Evolutionary conservation across 352 stramenopile species (phyloP).

Genomic region (Phytophthora capsici): DNA sequence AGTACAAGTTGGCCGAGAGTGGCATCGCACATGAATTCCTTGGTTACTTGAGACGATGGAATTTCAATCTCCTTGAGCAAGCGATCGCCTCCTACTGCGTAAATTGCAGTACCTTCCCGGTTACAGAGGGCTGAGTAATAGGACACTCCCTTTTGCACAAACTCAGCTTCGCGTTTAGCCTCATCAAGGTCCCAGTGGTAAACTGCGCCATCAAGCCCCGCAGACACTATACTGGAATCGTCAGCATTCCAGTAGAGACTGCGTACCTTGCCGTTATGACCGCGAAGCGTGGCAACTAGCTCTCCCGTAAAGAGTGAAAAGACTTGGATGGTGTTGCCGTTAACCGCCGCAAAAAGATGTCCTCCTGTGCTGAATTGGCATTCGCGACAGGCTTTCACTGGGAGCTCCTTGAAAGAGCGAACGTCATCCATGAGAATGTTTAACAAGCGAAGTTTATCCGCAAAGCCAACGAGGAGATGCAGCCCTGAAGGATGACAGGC

Average conservation of each 20-base stretch:
- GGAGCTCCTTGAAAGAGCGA: constrained; percentile 82
- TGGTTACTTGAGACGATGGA: constrained; percentile 72
- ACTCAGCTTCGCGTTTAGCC: constrained; percentile 91
- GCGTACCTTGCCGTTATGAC: constrained; percentile 94
- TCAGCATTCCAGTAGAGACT: constrained; percentile 89
- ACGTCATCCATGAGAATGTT: constrained; percentile 95
- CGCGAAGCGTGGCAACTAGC: constrained; percentile 88
- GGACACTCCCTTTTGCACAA: constrained; percentile 93
- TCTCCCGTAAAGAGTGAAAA: constrained; percentile 94
- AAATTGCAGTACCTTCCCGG: constrained; percentile 79
- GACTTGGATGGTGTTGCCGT: constrained; percentile 93
- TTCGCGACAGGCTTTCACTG: constrained; percentile 83
- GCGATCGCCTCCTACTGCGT: constrained; percentile 88
- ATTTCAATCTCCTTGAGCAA: constrained; percentile 93
- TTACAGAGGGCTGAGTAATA: constrained; percentile 91
- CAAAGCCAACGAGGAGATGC: constrained; percentile 90
- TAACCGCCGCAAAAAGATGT: constrained; percentile 94
- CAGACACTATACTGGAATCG: constrained; percentile 88
- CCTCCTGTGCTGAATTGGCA: constrained; percentile 89
- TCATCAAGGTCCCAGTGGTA: constrained; percentile 95
- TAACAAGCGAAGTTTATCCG: constrained; percentile 91
- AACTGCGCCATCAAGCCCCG: constrained; percentile 92
- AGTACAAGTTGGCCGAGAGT: constrained; percentile 89
- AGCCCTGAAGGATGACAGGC: constrained; percentile 92
- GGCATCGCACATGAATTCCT: constrained; percentile 81